Evolutionary conservation across 768 basidiomycete genomes (phyloP).

Genomic region (Gelatoporia subvermispora): DNA sequence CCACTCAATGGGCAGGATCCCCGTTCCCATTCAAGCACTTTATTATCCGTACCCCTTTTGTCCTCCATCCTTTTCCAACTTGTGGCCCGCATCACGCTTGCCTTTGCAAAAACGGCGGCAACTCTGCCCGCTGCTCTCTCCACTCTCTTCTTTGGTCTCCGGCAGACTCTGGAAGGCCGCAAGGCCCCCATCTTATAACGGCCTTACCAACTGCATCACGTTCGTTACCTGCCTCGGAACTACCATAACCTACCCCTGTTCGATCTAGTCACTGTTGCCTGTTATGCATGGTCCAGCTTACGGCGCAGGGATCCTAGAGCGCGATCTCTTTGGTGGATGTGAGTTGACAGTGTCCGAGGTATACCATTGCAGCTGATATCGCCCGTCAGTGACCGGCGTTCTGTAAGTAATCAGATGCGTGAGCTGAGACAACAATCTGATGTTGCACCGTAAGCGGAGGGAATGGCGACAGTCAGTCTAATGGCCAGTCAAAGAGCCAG

Average conservation of each 20-base stretch:
- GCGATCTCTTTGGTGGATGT: constrained; percentile 24
- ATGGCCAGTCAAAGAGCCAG: too few species aligned
- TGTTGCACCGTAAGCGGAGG: neutral
- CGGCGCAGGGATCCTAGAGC: constrained; percentile 12
- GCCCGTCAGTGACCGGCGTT: constrained; percentile 9
- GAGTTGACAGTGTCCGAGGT: constrained; percentile 9
- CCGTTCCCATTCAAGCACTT: constrained; percentile 1
- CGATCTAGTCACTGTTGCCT: neutral
- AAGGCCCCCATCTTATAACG: neutral
- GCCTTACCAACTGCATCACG: constrained; percentile 6
- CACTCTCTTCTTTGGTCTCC: constrained; percentile 11
- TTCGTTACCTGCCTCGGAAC: constrained; percentile 4
- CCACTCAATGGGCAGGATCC: neutral
- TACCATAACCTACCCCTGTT: constrained; percentile 3
- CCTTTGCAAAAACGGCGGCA: neutral
- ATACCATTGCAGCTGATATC: neutral
- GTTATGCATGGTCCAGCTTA: constrained; percentile 2
- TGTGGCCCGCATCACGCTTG: neutral
- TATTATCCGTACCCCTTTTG: constrained; percentile 2
- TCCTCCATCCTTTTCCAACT: neutral
- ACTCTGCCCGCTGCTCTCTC: neutral
- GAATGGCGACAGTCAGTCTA: neutral
- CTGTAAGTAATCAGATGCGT: constrained; percentile 18
- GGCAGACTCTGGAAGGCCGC: constrained; percentile 12
- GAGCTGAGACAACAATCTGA: constrained; percentile 3